Evolutionary conservation across 1,284 basidiomycete genomes (phyloP).

Genomic region (Exobasidium cylindrosporum): DNA sequence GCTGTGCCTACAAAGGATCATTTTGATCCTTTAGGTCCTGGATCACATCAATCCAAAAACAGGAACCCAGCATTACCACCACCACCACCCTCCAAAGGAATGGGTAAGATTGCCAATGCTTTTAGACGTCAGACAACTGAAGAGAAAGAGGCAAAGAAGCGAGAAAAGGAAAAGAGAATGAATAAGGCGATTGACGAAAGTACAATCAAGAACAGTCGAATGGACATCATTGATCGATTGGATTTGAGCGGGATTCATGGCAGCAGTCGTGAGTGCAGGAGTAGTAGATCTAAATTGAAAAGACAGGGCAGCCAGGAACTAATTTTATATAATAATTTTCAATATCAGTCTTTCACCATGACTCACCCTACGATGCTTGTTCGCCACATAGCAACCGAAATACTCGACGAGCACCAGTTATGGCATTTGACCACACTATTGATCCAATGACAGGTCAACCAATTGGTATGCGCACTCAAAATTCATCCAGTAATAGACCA

Average conservation of each 20-base stretch:
- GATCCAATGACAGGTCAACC: constrained; percentile 48
- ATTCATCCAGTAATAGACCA: constrained; percentile 17
- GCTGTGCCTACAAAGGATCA: constrained; percentile 35
- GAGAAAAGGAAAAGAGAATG: constrained; percentile 34
- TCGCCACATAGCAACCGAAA: constrained; percentile 46
- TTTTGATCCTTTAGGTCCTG: constrained; percentile 31
- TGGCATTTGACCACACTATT: constrained; percentile 48
- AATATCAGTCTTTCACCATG: constrained; percentile 47
- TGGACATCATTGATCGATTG: constrained; percentile 53
- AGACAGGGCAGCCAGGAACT: background rate
- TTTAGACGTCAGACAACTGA: constrained; percentile 38
- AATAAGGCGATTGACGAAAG: constrained; percentile 31
- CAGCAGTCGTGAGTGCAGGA: constrained; percentile 25
- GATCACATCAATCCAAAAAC: constrained; percentile 22
- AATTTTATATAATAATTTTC: constrained; percentile 8
- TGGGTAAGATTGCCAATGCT: constrained; percentile 36
- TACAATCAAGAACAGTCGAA: constrained; percentile 27
- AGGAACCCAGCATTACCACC: constrained; percentile 16
- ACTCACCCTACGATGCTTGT: constrained; percentile 54
- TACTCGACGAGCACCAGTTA: constrained; percentile 38
- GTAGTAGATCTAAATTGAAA: constrained; percentile 10
- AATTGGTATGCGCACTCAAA: constrained; percentile 15
- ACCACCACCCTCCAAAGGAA: constrained; percentile 6
- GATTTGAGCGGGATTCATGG: constrained; percentile 49
- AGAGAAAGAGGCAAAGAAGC: constrained; percentile 38